Base-by-base conservation (phyloP, 371 early-diverging fungal species). In the Nematocida sp. region DNA sequence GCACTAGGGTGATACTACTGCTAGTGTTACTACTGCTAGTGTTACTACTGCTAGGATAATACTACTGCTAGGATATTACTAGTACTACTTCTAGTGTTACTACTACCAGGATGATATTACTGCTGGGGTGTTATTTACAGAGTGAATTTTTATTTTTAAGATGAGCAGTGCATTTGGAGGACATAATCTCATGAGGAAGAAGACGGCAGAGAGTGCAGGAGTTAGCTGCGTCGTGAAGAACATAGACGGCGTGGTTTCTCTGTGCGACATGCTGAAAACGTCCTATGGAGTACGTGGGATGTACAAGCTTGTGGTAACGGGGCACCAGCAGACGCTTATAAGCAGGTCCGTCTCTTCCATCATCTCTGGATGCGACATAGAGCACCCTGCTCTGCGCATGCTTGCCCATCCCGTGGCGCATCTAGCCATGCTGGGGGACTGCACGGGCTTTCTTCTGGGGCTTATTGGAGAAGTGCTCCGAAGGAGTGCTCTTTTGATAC, bases 371-470 rank as follows among this genome's bases (percentile, higher is more conserved):
- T 54, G 80, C 29, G 79, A 80, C 31, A 55, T 77, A 37, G 77
- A 77, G 53, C 82, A 82, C 55, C 82, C 82, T 32, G 67, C 80
- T 11, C 77, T 80, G 36, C 80, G 79, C 48, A 45, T 82, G 34
- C 17, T 82, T 13, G 49, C 53, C 13, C 79, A 82, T 5, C 79
- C 76, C 48, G 63, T 82, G 2, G 75, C 77, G 36, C 80, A 80
- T 40, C 43, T 80, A 63, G 77, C 76, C 19, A 63, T 60, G 40
- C 41, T 67, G 51, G 81, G 79, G 50, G 80, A 80, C 53, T 78
- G 82, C 55, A 74, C 78, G 15, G 76, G 67, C 25, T 81, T 76
- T 36, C 66, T 81, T 40, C 55, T 83, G 40, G 15, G 70, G 7
- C 29, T 80, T 15, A 64, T 79, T 27, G 76, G 77, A 37, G 74